These are phyloP conservation scores for Arachnomyces sp. DNA, from an alignment of 2,329 filamentous ascomycete species.

Conservation along the genomic window DNA sequence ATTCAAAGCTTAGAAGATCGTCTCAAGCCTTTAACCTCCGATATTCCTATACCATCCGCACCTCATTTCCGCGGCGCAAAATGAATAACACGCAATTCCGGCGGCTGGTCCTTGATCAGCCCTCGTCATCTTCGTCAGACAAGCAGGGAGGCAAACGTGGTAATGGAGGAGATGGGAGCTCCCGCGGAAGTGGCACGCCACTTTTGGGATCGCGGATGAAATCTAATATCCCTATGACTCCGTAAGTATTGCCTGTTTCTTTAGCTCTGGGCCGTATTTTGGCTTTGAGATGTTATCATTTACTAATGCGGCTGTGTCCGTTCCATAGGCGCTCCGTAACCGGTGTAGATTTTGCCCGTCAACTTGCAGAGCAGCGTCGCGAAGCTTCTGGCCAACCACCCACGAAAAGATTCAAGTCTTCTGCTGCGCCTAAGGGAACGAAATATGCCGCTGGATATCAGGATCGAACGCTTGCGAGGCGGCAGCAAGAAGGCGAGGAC, in stretches of 20 bases:
- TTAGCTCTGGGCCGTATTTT: neutral
- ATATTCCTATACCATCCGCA: too few species aligned
- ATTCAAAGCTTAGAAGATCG: too few species aligned
- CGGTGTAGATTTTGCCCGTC: constrained; percentile 67
- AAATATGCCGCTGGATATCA: constrained; percentile 72
- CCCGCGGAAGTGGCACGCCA: constrained; percentile 39
- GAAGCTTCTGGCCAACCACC: constrained; percentile 44
- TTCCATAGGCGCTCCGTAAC: constrained; percentile 54
- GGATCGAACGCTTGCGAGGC: constrained; percentile 65
- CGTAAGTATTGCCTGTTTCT: constrained; percentile 46
- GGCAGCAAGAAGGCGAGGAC: constrained; percentile 45
- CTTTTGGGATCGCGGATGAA: constrained; percentile 68
- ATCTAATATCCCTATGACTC: constrained; percentile 87
- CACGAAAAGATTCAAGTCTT: constrained; percentile 66
- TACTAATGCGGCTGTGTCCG: constrained; percentile 11
- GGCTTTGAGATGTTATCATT: constrained; percentile 5
- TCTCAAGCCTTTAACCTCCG: too few species aligned
- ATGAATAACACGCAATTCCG: constrained; percentile 99
- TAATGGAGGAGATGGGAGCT: constrained; percentile 17
- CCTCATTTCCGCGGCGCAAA: constrained; percentile 3
- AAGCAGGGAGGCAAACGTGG: constrained; percentile 17
- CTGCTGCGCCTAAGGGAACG: constrained; percentile 69
- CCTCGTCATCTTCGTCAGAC: constrained; percentile 29
- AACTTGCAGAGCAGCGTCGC: constrained; percentile 67
- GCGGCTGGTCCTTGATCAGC: constrained; percentile 58